Conservation (phyloP, 768 basidiomycete species). For the Boletus insuetus region DNA sequence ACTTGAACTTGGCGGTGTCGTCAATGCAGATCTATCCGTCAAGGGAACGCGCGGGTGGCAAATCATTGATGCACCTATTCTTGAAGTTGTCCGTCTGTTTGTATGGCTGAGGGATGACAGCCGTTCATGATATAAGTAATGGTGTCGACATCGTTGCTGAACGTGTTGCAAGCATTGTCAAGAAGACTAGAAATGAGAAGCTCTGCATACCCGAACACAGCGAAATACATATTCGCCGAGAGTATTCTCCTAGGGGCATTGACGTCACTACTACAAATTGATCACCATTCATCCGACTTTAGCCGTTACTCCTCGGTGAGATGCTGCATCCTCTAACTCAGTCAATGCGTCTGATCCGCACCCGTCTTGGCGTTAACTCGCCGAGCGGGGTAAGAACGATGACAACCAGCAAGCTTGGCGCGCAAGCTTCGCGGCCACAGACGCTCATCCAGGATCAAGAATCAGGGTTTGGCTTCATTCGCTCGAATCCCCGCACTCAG, state of each 20-base stretch:
- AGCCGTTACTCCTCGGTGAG: background rate
- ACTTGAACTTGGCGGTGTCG: no score
- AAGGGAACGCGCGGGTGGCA: background rate
- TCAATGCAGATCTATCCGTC: background rate
- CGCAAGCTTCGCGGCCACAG: no score
- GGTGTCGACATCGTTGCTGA: background rate
- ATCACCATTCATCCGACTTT: no score
- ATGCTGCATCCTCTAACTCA: background rate
- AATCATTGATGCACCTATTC: background rate
- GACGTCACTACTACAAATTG: constrained; percentile 1
- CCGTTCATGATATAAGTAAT: no score
- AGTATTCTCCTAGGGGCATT: background rate
- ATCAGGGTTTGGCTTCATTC: constrained; percentile 13
- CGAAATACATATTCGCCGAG: background rate
- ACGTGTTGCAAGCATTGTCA: background rate
- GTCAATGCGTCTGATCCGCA: background rate
- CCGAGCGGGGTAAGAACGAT: background rate
- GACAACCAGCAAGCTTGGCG: background rate
- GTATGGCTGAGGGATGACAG: no score
- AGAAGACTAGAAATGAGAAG: background rate
- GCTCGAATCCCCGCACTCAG: constrained; percentile 26
- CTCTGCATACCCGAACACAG: background rate
- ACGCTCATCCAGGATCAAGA: constrained; percentile 12
- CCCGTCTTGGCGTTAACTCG: background rate
- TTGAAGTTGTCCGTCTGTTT: background rate